phyloP scores from a whole-genome alignment of 2,329 filamentous ascomycete genomes.

The Epichloe sylvatica region DNA sequence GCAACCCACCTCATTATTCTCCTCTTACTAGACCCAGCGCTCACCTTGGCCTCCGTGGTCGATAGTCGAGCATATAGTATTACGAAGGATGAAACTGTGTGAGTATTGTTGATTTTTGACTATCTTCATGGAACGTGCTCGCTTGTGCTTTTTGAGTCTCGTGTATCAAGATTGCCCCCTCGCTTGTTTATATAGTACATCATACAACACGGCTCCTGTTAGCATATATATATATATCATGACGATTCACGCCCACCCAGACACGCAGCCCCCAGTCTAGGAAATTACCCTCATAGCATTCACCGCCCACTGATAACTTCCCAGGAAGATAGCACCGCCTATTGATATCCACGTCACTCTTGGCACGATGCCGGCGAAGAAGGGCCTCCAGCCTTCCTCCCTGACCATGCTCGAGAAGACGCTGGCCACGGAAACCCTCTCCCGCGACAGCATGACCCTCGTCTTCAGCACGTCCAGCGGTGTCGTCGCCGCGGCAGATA shows the following conservation, averaged over 20 bases:
- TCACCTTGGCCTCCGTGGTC: no score
- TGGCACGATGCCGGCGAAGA: conserved; percentile 66
- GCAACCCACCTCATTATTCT: background rate
- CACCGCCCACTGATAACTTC: conserved; percentile 79
- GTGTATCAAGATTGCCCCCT: no score
- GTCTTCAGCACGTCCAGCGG: conserved; percentile 96
- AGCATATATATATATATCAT: no score
- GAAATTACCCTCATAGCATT: conserved; percentile 44
- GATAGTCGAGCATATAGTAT: no score
- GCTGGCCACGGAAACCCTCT: conserved; percentile 42
- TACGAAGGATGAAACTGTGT: no score
- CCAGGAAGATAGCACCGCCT: conserved; percentile 86
- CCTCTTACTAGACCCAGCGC: no score
- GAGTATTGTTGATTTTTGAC: no score
- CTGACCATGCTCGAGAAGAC: conserved; percentile 52
- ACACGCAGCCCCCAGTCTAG: background rate
- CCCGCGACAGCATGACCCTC: conserved; percentile 76
- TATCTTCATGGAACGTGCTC: no score
- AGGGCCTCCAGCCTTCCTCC: conserved; percentile 50
- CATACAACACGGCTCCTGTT: no score
- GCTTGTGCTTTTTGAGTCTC: no score
- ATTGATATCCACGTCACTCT: conserved; percentile 89
- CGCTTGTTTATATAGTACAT: no score
- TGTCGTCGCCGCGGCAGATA: conserved; percentile 80
- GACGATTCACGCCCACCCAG: no score